Conservation (phyloP, 2,329 filamentous ascomycete species). For the Fusarium brevicatenulatum region DNA sequence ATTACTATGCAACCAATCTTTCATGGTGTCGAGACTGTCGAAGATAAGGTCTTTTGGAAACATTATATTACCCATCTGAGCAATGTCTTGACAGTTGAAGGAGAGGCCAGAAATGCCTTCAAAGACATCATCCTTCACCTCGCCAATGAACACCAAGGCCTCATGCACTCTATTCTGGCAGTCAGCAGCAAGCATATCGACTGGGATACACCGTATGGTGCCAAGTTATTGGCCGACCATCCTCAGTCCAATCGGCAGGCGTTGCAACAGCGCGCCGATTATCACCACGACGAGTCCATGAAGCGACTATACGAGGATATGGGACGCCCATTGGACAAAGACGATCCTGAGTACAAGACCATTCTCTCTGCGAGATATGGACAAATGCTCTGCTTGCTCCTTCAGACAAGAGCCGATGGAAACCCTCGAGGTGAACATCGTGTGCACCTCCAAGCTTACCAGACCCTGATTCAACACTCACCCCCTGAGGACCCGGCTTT, state of each 20-base stretch:
- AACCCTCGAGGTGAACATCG: constrained; percentile 75
- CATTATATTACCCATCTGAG: constrained; percentile 86
- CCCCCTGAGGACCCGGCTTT: constrained; percentile 75
- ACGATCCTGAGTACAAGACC: constrained; percentile 57
- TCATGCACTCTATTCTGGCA: constrained; percentile 92
- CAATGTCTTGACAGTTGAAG: constrained; percentile 82
- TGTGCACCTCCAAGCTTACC: constrained; percentile 81
- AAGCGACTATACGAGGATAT: constrained; percentile 62
- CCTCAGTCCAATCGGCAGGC: constrained; percentile 58
- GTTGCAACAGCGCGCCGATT: constrained; percentile 62
- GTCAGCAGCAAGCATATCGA: constrained; percentile 82
- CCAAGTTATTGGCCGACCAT: constrained; percentile 62
- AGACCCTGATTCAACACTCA: constrained; percentile 72
- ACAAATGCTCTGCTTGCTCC: constrained; percentile 70
- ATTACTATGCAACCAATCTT: constrained; percentile 75
- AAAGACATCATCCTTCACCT: constrained; percentile 85
- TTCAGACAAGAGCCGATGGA: constrained; percentile 68
- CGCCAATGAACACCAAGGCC: constrained; percentile 79
- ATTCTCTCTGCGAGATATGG: constrained; percentile 67
- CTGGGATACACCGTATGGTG: constrained; percentile 65
- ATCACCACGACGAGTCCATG: constrained; percentile 66
- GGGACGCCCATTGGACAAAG: constrained; percentile 52
- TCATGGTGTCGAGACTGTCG: constrained; percentile 80
- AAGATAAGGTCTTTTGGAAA: constrained; percentile 83
- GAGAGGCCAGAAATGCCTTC: constrained; percentile 84